phyloP scores from a whole-genome alignment of 1,139 yeast genomes.

The Suhomyces kunorum region DNA sequence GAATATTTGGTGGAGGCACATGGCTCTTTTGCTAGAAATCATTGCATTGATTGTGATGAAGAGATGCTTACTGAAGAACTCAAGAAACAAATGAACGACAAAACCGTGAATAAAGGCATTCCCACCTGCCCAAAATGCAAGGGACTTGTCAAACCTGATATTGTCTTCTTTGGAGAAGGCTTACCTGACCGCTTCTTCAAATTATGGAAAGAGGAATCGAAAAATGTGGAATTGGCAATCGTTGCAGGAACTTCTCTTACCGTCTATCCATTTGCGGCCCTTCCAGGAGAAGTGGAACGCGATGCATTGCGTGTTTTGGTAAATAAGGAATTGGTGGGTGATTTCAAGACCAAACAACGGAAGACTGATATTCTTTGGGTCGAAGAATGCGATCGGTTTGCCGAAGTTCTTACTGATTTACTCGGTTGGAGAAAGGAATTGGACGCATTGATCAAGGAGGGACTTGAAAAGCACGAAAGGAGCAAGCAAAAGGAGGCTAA shows the following conservation, averaged over 20 bases:
- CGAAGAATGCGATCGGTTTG: slow-evolving; percentile 66
- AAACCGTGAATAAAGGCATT: slow-evolving; percentile 36
- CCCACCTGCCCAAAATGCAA: slow-evolving; percentile 58
- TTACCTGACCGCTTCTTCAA: slow-evolving; percentile 71
- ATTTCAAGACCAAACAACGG: slow-evolving; percentile 51
- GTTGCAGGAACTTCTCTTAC: slow-evolving; percentile 92
- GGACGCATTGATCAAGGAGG: slow-evolving; percentile 27
- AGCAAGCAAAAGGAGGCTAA: too few species aligned
- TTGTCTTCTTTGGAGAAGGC: slow-evolving; percentile 89
- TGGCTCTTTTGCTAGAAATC: slow-evolving; percentile 86
- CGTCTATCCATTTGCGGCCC: slow-evolving; percentile 84
- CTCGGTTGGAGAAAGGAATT: slow-evolving; percentile 69
- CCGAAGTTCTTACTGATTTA: slow-evolving; percentile 49
- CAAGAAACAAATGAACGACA: slow-evolving; percentile 39
- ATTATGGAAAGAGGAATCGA: slow-evolving; percentile 63
- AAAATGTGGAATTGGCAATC: slow-evolving; percentile 67
- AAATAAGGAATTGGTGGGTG: slow-evolving; percentile 79
- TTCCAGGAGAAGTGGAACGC: slow-evolving; percentile 64
- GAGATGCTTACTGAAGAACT: slow-evolving; percentile 56
- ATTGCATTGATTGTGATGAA: slow-evolving; percentile 71
- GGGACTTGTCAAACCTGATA: slow-evolving; percentile 87
- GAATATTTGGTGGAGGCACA: slow-evolving; percentile 84
- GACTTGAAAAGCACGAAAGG: slow-evolving; percentile 7
- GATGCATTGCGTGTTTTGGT: slow-evolving; percentile 62
- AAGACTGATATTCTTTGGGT: slow-evolving; percentile 59